Percentiles rank a stretch among this genome's conserved stretches.
Conservation (phyloP, 192 early-diverging fungal genomes). For the Umbelopsis vinacea region DNA sequence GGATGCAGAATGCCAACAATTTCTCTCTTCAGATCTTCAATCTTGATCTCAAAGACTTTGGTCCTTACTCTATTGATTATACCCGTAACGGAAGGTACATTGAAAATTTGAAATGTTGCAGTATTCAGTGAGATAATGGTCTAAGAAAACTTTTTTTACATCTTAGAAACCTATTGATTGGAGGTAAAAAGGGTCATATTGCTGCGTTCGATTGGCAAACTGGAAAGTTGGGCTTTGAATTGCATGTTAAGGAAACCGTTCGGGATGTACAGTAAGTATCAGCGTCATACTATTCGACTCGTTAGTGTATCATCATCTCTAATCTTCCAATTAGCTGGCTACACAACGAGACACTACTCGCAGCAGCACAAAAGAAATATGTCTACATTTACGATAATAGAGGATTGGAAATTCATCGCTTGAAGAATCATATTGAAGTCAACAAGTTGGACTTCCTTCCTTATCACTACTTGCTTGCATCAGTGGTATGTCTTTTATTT, state of each 20-base stretch:
- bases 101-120: not conserved
- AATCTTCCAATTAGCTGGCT: constrained; percentile 70
- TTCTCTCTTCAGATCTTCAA: constrained; percentile 66
- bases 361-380: constrained; percentile 94
- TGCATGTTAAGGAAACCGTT: constrained; percentile 88
- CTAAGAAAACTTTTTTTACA: not conserved
- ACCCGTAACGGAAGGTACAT: constrained; percentile 76
- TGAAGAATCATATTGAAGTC: constrained; percentile 82
- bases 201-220: constrained; percentile 91
- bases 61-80: constrained; percentile 90
- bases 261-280: constrained; percentile 77
- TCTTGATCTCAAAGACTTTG: constrained; percentile 77
- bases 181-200: constrained; percentile 85
- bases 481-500: constrained; percentile 53
- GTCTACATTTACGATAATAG: constrained; percentile 93
- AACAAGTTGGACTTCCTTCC: constrained; percentile 89
- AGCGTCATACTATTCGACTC: not conserved
- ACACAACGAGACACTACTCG: constrained; percentile 93
- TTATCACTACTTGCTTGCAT: constrained; percentile 89
- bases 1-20: constrained; percentile 24
- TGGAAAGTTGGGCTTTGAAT: constrained; percentile 76
- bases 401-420: constrained; percentile 88
- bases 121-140: not conserved
- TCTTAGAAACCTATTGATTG: constrained; percentile 64
- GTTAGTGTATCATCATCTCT: not conserved